A percentile compares a stretch with the other conserved stretches of the same genome.
Conservation (phyloP, 768 basidiomycete species). For the Rhodotorula babjevae region DNA sequence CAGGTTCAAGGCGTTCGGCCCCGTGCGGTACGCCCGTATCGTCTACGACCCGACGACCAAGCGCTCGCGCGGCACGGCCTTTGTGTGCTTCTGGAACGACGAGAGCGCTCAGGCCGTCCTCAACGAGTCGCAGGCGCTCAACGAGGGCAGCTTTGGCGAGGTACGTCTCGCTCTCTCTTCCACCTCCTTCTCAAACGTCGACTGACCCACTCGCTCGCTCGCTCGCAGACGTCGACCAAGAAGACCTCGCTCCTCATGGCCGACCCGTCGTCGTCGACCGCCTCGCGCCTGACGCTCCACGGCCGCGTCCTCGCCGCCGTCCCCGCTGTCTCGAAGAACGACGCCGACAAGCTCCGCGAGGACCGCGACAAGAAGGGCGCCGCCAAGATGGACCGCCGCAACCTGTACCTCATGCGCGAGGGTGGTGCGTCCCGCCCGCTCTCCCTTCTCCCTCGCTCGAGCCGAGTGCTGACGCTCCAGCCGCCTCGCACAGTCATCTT, state of each 20-base stretch:
- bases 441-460: background rate
- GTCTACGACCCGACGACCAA: conserved; percentile 76
- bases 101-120: conserved; percentile 82
- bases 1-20: conserved; percentile 88
- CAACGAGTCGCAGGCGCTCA: conserved; percentile 45
- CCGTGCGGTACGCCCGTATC: conserved; percentile 85
- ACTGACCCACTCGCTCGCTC: background rate
- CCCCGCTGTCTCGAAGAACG: conserved; percentile 81
- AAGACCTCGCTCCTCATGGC: conserved; percentile 85
- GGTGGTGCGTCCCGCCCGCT: conserved; percentile 54
- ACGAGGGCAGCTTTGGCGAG: conserved; percentile 36
- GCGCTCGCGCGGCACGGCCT: conserved; percentile 88
- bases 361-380: conserved; percentile 70
- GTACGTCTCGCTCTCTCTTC: background rate
- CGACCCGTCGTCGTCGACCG: conserved; percentile 81
- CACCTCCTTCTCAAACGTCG: no score
- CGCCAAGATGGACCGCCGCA: conserved; percentile 88
- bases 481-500: conserved; percentile 60
- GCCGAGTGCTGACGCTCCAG: background rate
- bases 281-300: conserved; percentile 77
- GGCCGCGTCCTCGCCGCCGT: conserved; percentile 88
- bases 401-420: conserved; percentile 91
- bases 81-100: conserved; percentile 93
- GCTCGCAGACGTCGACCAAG: conserved; percentile 33
- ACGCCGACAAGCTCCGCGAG: conserved; percentile 81